A percentile compares a stretch with the other conserved stretches of the same genome.
phyloP scores from a whole-genome alignment of 1,284 basidiomycete genomes.

The Microbotryum intermedium region DNA sequence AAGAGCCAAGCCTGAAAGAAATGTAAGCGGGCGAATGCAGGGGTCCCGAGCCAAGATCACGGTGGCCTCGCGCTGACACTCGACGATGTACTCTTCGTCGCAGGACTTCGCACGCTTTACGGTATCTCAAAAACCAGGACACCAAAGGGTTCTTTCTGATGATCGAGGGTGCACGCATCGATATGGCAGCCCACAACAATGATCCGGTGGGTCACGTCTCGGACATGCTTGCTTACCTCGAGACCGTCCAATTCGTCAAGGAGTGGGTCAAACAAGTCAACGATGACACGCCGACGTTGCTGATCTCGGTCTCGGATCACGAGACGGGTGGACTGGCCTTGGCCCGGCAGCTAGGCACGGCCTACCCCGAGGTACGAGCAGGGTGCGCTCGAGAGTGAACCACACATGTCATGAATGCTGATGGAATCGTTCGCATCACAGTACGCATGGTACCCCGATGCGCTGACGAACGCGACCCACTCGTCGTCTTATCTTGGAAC shows the following conservation, averaged over 20 bases:
- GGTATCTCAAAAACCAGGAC: constrained; percentile 20
- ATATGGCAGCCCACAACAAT: constrained; percentile 37
- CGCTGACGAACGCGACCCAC: constrained; percentile 36
- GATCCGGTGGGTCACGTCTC: constrained; percentile 36
- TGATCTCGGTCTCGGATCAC: constrained; percentile 41
- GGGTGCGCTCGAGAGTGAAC: constrained; percentile 9
- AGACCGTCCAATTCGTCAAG: constrained; percentile 37
- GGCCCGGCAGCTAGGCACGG: constrained; percentile 36
- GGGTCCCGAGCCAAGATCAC: not conserved
- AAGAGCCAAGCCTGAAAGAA: constrained; percentile 23
- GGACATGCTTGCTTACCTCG: constrained; percentile 41
- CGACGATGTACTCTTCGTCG: constrained; percentile 6
- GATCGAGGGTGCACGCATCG: constrained; percentile 37
- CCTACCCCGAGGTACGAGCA: constrained; percentile 33
- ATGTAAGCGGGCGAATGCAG: constrained; percentile 22
- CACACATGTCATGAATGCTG: not conserved
- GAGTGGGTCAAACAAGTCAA: constrained; percentile 36
- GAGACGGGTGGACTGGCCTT: constrained; percentile 42
- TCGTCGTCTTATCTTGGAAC: constrained; percentile 36
- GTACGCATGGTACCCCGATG: constrained; percentile 38
- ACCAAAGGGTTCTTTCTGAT: constrained; percentile 35
- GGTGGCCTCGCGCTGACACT: not conserved
- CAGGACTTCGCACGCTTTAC: constrained; percentile 28
- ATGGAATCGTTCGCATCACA: not conserved
- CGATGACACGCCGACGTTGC: constrained; percentile 34